Evolutionary conservation across 1,284 basidiomycete genomes (phyloP), one percentile per base, ranked within the genome.

Genomic region (Waitea zeae): DNA sequence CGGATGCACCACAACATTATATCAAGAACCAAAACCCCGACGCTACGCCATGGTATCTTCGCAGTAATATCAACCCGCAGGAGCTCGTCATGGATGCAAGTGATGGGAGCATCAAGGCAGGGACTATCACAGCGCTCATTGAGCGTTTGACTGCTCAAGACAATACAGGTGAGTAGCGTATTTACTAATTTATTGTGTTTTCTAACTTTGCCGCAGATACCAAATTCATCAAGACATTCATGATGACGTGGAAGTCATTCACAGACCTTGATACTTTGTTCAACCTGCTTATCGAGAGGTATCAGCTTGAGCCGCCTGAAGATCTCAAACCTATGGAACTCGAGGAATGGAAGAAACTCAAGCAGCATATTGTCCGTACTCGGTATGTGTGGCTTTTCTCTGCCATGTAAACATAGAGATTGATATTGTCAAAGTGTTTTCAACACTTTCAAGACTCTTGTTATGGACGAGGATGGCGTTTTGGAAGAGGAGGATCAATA

Each of bases 161-260:
- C 42, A 70, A 73, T 48, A 69, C 69, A 38, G 82, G 84, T 84
- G 46, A 49, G 66, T 54, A n/a, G 19, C 28, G 5, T 27, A 13
- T 20, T 32, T 20, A 26, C 32, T 33, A 11, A 6, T 32, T 12
- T 12, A 17, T 13, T 12, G 17, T n/a, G 13, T 15, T 27, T 26
- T 31, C 15, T 13, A 24, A 26, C 13, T 12, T 24, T 24, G 18
- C 37, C 37, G 26, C 46, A 82, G 89, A 92, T 51, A 63, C 73
- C 0, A 70, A 73, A 4, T 98, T 87, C 57, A 84, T 77, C 51
- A 81, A 84, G 51, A 82, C 90, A 1, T 99, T 98, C 68, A 56
- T 98, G 41, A 82, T 96, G 70, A 98, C 95, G 1, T 96, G 90
- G 63, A 88, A 92, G 45, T 93, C 89, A 0, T 98, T 98, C 54